Conservation (phyloP, 805 yeast species). For the Clavispora vitiphila region DNA sequence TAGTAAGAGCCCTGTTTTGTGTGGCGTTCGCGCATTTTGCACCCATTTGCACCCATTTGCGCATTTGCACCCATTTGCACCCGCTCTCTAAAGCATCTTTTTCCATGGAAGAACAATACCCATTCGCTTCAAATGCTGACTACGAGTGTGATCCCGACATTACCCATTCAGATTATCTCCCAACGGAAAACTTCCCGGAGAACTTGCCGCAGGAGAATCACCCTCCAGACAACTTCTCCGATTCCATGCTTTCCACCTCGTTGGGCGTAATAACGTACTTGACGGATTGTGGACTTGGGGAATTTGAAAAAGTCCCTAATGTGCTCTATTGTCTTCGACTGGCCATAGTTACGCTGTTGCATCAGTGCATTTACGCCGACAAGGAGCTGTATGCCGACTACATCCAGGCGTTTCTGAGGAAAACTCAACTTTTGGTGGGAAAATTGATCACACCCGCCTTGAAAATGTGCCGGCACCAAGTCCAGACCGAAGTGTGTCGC, state of each 20-base stretch:
- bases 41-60: neutral
- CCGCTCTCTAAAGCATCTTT: neutral
- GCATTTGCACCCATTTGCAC: neutral
- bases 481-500: slow-evolving; percentile 7
- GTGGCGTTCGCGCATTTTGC: neutral
- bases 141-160: slow-evolving; percentile 3
- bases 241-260: slow-evolving; percentile 5
- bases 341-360: slow-evolving; percentile 10
- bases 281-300: slow-evolving; percentile 9
- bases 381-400: slow-evolving; percentile 9
- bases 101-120: neutral
- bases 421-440: slow-evolving; percentile 7
- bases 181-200: neutral
- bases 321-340: slow-evolving; percentile 8
- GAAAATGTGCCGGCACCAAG: slow-evolving; percentile 5
- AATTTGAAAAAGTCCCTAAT: slow-evolving; percentile 6
- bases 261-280: slow-evolving; percentile 11
- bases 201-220: no score
- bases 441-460: slow-evolving; percentile 9
- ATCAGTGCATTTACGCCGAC: slow-evolving; percentile 11
- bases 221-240: neutral
- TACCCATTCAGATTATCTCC: slow-evolving; percentile 7
- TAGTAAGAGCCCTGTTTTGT: no score
- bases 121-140: neutral
- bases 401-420: slow-evolving; percentile 8